Evolutionary conservation across 164 flowering plant genomes (phyloP), one percentile per base, ranked within the genome.

Genomic region (Vitis riparia): DNA sequence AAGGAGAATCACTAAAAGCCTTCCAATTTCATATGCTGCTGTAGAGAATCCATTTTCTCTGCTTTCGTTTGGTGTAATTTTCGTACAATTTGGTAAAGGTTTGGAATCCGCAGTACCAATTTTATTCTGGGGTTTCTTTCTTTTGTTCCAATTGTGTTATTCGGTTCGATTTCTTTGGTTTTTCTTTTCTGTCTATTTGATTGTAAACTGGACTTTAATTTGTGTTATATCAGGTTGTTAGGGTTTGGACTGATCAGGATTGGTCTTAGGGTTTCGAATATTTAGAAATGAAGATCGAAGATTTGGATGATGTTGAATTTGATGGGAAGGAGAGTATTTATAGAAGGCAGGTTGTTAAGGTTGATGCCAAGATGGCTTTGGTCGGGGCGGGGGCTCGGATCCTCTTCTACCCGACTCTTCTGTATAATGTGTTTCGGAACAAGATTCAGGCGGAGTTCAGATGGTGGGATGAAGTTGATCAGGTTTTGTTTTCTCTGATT

Each of bases 401-500:
- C 73, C 79, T 93, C 17, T 93, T 93, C 70, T 93, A 93, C 69
- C 98, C 98, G 62, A 93, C 98, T 23, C 90, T 93, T 69, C 67
- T 93, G 59, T 93, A 93, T 73, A 91, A 93, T 73, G 90, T 93
- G 59, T 76, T 87, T 44, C 77, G 98, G 52, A 85, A 89, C 84
- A 93, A 86, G 74, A 65, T 88, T 61, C 80, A 92, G 67, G 49
- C 98, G 13, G 91, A 89, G 80, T 92, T 92, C 82, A 75, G 89
- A 57, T 92, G 98, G 98, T 92, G 98, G 98, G 98, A 92, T 55
- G 82, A 83, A 72, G 83, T 92, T 70, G 98, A 89, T 76, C 88
- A 91, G 96, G 98, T 90, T 47, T 70, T 62, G 3, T 49, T 76
- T 64, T 74, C 9, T 12, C 44, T 60, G 14, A 11, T 15, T 50